A percentile compares a stretch with the other conserved stretches of the same genome.
These are phyloP conservation scores for Bonia amplexicaulis DNA, from an alignment of 176 grass and related monocot genomes.

Conservation along the genomic window DNA sequence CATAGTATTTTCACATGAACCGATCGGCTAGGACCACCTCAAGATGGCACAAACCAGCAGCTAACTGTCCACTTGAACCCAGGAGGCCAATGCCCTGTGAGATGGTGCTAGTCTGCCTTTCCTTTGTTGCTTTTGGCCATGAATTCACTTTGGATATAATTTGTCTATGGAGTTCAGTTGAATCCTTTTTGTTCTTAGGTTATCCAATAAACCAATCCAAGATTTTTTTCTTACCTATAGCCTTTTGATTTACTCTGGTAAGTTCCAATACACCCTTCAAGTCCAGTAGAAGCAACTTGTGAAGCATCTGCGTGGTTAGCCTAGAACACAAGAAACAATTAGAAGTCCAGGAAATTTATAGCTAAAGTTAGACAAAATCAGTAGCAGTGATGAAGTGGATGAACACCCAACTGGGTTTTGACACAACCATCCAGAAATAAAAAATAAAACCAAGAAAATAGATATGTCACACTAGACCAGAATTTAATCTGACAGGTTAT, in stretches of 20 bases:
- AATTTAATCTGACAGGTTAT: conserved; percentile 9
- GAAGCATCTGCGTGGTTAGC: conserved; percentile 30
- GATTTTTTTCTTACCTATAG: conserved; percentile 37
- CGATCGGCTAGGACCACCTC: not conserved
- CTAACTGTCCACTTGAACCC: not conserved
- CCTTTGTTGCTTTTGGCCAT: not conserved
- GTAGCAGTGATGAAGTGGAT: not conserved
- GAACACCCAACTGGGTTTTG: not conserved
- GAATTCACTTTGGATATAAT: not conserved
- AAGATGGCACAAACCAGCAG: conserved; percentile 1
- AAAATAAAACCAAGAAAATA: not conserved
- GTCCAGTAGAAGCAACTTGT: conserved; percentile 28
- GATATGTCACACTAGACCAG: not conserved
- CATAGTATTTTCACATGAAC: not conserved
- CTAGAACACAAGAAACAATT: conserved; percentile 31
- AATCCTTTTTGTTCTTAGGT: not conserved
- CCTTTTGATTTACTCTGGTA: conserved; percentile 35
- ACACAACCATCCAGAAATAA: not conserved
- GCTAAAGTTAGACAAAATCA: conserved; percentile 3
- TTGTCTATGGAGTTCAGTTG: not conserved
- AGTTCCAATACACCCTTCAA: conserved; percentile 12
- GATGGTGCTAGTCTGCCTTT: not conserved
- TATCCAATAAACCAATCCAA: not conserved
- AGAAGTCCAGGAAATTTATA: not conserved
- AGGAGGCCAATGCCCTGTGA: not conserved